Evolutionary conservation across 805 yeast genomes (phyloP).

Genomic region (Ogataea salicorniae): DNA sequence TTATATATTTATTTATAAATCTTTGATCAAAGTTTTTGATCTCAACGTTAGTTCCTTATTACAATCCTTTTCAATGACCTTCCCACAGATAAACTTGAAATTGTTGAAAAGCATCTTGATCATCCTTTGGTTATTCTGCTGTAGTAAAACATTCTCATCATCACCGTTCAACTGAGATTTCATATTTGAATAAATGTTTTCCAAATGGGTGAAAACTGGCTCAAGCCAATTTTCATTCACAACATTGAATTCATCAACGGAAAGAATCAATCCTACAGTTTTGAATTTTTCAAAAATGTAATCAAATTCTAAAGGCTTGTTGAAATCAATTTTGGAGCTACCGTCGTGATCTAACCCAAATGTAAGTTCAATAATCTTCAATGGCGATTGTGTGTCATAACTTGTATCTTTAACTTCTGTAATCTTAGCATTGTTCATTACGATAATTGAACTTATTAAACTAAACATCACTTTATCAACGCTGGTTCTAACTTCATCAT

Average conservation of each 20-base stretch:
- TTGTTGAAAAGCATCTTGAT: constrained; percentile 13
- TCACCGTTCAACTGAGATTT: constrained; percentile 2
- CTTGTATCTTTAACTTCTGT: not conserved
- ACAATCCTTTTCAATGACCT: constrained; percentile 4
- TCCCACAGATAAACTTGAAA: constrained; percentile 15
- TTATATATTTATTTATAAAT: not conserved
- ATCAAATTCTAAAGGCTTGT: constrained; percentile 12
- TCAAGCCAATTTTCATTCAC: constrained; percentile 10
- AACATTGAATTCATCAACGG: constrained; percentile 1
- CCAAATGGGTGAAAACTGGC: constrained; percentile 5
- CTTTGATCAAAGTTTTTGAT: constrained; percentile 2
- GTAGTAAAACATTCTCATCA: not conserved
- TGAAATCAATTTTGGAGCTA: not conserved
- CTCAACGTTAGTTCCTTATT: not conserved
- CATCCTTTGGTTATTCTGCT: constrained; percentile 1
- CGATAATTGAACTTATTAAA: not conserved
- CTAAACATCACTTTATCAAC: not conserved
- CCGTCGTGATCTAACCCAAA: constrained; percentile 1
- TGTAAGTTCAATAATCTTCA: constrained; percentile 2
- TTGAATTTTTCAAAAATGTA: constrained; percentile 16
- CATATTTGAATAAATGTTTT: constrained; percentile 3
- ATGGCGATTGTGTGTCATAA: not conserved
- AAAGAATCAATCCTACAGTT: constrained; percentile 13
- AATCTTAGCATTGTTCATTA: not conserved
- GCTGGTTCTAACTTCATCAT: not conserved